These are phyloP conservation scores for Penicillium chermesinum DNA, from an alignment of 495 filamentous ascomycete genomes.

Conservation along the genomic window DNA sequence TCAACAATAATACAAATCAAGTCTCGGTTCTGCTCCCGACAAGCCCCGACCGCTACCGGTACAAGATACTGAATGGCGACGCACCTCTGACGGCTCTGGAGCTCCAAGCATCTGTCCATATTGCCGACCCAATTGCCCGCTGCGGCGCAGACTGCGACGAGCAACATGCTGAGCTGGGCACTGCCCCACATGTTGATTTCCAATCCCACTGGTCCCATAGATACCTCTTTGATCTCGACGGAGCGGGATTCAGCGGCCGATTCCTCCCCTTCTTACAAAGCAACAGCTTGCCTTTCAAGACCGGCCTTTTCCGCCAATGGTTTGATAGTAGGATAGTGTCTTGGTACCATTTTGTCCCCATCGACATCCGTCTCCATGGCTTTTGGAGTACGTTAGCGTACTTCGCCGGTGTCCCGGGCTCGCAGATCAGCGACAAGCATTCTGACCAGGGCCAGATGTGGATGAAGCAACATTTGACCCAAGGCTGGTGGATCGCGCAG, in stretches of 20 bases:
- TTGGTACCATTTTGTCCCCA: slow-evolving; percentile 74
- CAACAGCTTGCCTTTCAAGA: slow-evolving; percentile 57
- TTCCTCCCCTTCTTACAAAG: slow-evolving; percentile 59
- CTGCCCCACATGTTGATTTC: slow-evolving; percentile 40
- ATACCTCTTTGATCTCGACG: slow-evolving; percentile 64
- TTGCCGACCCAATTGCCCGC: slow-evolving; percentile 48
- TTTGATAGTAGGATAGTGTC: slow-evolving; percentile 63
- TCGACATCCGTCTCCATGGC: slow-evolving; percentile 63
- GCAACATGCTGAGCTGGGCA: slow-evolving; percentile 47
- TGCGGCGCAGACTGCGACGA: slow-evolving; percentile 51
- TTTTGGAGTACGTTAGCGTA: slow-evolving; percentile 62
- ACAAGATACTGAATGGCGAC: slow-evolving; percentile 32
- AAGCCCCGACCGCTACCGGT: slow-evolving; percentile 27
- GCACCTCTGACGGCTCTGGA: slow-evolving; percentile 26
- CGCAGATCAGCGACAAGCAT: slow-evolving; percentile 2
- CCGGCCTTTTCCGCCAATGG: slow-evolving; percentile 68
- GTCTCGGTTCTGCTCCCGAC: slow-evolving; percentile 38
- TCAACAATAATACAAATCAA: slow-evolving; percentile 49
- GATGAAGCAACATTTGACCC: slow-evolving; percentile 38
- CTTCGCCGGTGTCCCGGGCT: slow-evolving; percentile 44
- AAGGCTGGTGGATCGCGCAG: slow-evolving; percentile 60
- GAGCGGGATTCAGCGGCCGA: slow-evolving; percentile 60
- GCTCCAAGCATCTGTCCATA: slow-evolving; percentile 37
- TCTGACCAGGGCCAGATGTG: slow-evolving; percentile 7
- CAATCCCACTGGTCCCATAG: slow-evolving; percentile 60